A percentile compares a stretch with the other conserved stretches of the same genome.
These are phyloP conservation scores for Candida alai DNA, from an alignment of 805 yeast genomes.

Conservation along the genomic window DNA sequence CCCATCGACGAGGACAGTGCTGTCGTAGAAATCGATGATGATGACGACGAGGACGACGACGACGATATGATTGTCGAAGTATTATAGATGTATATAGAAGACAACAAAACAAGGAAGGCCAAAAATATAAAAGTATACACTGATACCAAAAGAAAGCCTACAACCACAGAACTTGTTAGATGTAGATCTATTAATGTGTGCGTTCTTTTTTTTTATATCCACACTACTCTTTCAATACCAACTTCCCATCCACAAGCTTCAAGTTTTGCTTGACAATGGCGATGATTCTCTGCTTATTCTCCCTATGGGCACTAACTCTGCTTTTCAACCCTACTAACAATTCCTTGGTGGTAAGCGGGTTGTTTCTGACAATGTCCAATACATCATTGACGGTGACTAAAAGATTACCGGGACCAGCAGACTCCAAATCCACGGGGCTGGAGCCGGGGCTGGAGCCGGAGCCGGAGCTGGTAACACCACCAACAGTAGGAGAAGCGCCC, in stretches of 20 bases:
- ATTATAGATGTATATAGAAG: constrained; percentile 5
- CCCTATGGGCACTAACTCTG: constrained; percentile 61
- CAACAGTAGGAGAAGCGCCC: constrained; percentile 13
- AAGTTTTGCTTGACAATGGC: constrained; percentile 54
- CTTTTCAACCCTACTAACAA: constrained; percentile 57
- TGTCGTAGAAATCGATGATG: constrained; percentile 46
- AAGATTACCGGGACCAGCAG: constrained; percentile 35
- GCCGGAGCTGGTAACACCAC: constrained; percentile 1
- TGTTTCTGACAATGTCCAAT: constrained; percentile 52
- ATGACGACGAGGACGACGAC: no score
- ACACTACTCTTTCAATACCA: constrained; percentile 33
- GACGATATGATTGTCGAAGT: constrained; percentile 54
- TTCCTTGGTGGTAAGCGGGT: constrained; percentile 59
- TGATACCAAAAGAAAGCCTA: not conserved
- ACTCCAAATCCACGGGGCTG: constrained; percentile 24
- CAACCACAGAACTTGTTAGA: no score
- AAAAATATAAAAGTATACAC: not conserved
- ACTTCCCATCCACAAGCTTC: constrained; percentile 46
- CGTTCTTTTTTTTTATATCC: not conserved
- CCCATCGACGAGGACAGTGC: constrained; percentile 33
- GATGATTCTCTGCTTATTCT: constrained; percentile 59
- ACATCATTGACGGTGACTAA: constrained; percentile 73
- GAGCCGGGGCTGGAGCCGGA: constrained; percentile 14
- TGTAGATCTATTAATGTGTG: not conserved
- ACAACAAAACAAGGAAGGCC: not conserved